A percentile compares a stretch with the other conserved stretches of the same genome.
These are phyloP conservation scores for Canariomyces notabilis DNA, from an alignment of 2,329 filamentous ascomycete genomes.

Conservation along the genomic window DNA sequence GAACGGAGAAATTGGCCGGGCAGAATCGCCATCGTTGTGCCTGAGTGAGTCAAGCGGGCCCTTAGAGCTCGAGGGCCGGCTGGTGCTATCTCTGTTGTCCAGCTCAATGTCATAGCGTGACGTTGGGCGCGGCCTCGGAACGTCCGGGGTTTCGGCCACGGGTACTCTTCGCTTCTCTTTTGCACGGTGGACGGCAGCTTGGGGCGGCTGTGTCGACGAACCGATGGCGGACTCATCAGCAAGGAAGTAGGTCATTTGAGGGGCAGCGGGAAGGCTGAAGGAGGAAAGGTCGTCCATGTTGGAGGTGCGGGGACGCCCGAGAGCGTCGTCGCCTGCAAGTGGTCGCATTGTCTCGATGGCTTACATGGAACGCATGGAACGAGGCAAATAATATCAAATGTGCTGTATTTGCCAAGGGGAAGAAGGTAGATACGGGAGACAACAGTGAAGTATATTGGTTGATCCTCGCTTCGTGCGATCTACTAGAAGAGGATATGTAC, in stretches of 20 bases:
- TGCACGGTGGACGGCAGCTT: constrained; percentile 24
- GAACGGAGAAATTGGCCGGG: constrained; percentile 22
- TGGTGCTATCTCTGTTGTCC: constrained; percentile 7
- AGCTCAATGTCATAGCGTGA: constrained; percentile 11
- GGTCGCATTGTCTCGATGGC: constrained; percentile 25
- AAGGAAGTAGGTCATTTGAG: constrained; percentile 49
- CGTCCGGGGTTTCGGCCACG: constrained; percentile 9
- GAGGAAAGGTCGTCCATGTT: constrained; percentile 34
- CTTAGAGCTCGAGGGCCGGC: constrained; percentile 10
- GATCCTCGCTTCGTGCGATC: too few species aligned
- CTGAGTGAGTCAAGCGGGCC: constrained; percentile 2
- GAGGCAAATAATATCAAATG: background rate
- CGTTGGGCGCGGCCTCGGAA: background rate
- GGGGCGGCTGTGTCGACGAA: constrained; percentile 16
- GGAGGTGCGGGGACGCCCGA: constrained; percentile 35
- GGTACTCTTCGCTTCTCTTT: constrained; percentile 15
- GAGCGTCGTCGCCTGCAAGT: constrained; percentile 38
- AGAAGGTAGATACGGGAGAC: background rate
- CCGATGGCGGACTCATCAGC: constrained; percentile 47
- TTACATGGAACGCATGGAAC: constrained; percentile 13
- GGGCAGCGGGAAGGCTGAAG: constrained; percentile 31
- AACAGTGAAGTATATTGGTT: background rate
- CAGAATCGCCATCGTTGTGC: constrained; percentile 4
- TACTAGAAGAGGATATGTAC: background rate
- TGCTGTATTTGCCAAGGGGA: background rate